Base-by-base conservation (phyloP, 805 yeast species). In the Tetrapisispora nanseiensis region DNA sequence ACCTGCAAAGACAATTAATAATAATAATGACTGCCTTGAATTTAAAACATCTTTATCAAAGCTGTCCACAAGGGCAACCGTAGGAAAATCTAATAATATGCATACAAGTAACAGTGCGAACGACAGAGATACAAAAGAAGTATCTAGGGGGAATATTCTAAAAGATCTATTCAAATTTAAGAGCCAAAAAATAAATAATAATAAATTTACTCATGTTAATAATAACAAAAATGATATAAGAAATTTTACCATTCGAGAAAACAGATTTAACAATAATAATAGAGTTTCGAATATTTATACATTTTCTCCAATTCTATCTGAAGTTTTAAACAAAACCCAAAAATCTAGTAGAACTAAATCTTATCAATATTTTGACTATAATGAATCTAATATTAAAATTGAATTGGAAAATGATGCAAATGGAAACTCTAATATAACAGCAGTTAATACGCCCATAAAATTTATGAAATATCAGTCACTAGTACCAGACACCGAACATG, bases 31-130 rank as follows among this genome's bases (percentile, higher is more conserved):
- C 3, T 33, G 37, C 15, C 15, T 22, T 5, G 28, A 22, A 33
- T 33, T 33, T 22, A 33, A 22, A 23, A 33, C 37, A 22, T 22
- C 37, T 7, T 22, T 33, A 21, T 33, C 37, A n/a, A 33, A 33
- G 22, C 15, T 33, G n/a, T 22, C 37, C 5, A 23, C 7, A 21
- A 8, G 10, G 8, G 13, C 10, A 33, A 33, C 12, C 7, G 13
- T n/a, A n/a, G 3, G 9, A 6, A 15, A 33, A 19, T 18, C 34
- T 13, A 22, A n/a, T 22, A 29, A 29, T 29, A n/a, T 9, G 5
- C 15, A 29, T 13, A 9, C 18, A 10, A 15, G n/a, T 29, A 29
- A n/a, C n/a, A n/a, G n/a, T n/a, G n/a, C n/a, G n/a, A n/a, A n/a
- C n/a, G n/a, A n/a, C n/a, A n/a, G n/a, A n/a, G 15, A 29, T 4